Evolutionary conservation across 140 eudicot genomes (phyloP).

Genomic region (Anethum foeniculum): DNA sequence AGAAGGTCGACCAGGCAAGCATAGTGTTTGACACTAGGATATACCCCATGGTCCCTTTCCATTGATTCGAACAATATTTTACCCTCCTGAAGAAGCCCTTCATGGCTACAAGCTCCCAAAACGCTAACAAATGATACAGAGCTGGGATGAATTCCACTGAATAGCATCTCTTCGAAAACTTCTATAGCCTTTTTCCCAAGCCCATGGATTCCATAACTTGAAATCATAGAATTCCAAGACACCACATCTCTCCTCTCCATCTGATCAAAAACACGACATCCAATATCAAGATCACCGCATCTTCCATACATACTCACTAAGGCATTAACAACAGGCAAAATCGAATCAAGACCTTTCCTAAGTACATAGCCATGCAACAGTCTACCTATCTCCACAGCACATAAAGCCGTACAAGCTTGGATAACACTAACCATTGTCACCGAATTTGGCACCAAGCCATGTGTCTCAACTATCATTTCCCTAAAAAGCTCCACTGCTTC

Average conservation of each 20-base stretch:
- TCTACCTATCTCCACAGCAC: conserved; percentile 77
- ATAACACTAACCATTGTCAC: conserved; percentile 96
- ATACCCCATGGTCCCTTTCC: conserved; percentile 41
- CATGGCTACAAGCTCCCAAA: conserved; percentile 90
- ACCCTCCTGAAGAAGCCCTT: conserved; percentile 75
- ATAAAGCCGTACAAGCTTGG: conserved; percentile 80
- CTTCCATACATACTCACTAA: conserved; percentile 70
- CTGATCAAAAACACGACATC: conserved; percentile 51
- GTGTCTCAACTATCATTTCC: conserved; percentile 55
- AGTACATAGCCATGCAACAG: conserved; percentile 65
- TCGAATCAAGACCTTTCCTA: conserved; percentile 62
- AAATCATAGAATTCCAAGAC: conserved; percentile 89
- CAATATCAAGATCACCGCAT: conserved; percentile 64
- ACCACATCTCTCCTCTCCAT: conserved; percentile 72
- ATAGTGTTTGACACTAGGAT: conserved; percentile 63
- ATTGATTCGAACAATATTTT: conserved; percentile 62
- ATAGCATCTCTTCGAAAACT: conserved; percentile 52
- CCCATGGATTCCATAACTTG: conserved; percentile 84
- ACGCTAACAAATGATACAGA: conserved; percentile 67
- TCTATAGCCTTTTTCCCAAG: conserved; percentile 58
- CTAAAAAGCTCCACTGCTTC: conserved; percentile 64
- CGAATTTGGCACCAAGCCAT: conserved; percentile 55
- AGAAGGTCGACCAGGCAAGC: conserved; percentile 95
- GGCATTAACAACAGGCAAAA: conserved; percentile 74
- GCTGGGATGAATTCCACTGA: conserved; percentile 42